These are phyloP conservation scores for Macroventuria anomochaeta DNA, from an alignment of 2,329 filamentous ascomycete species.

Conservation along the genomic window DNA sequence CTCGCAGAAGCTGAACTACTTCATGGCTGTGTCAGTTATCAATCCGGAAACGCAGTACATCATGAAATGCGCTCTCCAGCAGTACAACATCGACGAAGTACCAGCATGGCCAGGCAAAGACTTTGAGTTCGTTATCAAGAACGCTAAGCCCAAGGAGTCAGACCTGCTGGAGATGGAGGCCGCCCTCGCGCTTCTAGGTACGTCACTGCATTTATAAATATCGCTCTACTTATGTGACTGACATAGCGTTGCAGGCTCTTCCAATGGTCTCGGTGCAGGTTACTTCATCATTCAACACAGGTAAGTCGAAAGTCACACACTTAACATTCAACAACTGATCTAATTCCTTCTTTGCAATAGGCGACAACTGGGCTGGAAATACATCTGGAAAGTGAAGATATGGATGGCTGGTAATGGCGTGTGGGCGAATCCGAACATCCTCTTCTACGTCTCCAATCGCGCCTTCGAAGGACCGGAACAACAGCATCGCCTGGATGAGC, in stretches of 20 bases:
- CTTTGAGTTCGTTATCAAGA: conserved; percentile 2
- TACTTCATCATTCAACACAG: conserved; percentile 25
- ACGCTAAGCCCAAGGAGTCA: not conserved
- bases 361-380: conserved; percentile 19
- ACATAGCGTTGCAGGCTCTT: conserved; percentile 3
- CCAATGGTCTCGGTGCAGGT: conserved; percentile 18
- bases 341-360: no score
- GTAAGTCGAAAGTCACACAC: no score
- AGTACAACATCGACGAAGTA: not conserved
- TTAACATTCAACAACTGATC: no score
- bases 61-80: not conserved
- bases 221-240: not conserved
- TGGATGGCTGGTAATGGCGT: conserved; percentile 1
- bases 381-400: conserved; percentile 17
- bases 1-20: conserved; percentile 8
- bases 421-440: conserved; percentile 2
- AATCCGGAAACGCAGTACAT: conserved; percentile 10
- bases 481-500: conserved; percentile 5
- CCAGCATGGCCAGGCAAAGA: conserved; percentile 9
- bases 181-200: conserved; percentile 8
- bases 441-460: conserved; percentile 17
- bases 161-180: conserved; percentile 1
- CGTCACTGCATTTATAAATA: not conserved
- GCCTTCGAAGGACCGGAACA: not conserved
- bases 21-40: conserved; percentile 9